Evolutionary conservation across 805 yeast species (phyloP).

Genomic region (Candida schatavii): DNA sequence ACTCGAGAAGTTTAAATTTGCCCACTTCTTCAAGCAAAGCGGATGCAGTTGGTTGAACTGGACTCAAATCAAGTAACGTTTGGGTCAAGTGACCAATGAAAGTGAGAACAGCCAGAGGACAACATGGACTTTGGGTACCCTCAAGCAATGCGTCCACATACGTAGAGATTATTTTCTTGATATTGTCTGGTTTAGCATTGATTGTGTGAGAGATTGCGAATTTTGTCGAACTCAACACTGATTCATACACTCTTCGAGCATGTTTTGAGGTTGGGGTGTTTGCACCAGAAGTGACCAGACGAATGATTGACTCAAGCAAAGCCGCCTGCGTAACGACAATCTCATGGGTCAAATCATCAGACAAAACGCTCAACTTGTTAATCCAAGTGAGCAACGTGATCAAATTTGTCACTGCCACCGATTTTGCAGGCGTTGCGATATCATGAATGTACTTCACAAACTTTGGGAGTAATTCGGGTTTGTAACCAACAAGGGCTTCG

Average conservation of each 20-base stretch:
- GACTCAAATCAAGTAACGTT: constrained; percentile 21
- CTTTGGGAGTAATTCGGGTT: constrained; percentile 29
- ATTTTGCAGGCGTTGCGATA: constrained; percentile 22
- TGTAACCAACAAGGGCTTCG: constrained; percentile 27
- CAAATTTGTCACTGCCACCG: constrained; percentile 57
- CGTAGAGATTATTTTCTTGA: neutral
- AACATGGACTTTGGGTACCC: neutral
- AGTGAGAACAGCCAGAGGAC: constrained; percentile 7
- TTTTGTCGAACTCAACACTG: constrained; percentile 30
- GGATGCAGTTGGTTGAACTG: constrained; percentile 22
- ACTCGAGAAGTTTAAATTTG: constrained; percentile 15
- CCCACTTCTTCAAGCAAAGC: constrained; percentile 11
- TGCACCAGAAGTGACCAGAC: neutral
- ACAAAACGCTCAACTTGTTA: constrained; percentile 29
- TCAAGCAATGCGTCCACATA: neutral
- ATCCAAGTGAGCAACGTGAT: constrained; percentile 60
- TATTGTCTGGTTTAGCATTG: neutral
- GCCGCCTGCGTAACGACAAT: constrained; percentile 30
- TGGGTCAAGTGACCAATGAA: constrained; percentile 24
- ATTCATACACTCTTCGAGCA: constrained; percentile 20
- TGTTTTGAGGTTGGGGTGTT: constrained; percentile 4
- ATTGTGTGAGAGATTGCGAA: constrained; percentile 15
- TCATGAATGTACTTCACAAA: constrained; percentile 39
- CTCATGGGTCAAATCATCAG: constrained; percentile 20
- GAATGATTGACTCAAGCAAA: constrained; percentile 24